Percentiles rank a stretch among this genome's conserved stretches.
Conservation (phyloP, 495 filamentous ascomycete genomes). For the Articulospora tetracladia region DNA sequence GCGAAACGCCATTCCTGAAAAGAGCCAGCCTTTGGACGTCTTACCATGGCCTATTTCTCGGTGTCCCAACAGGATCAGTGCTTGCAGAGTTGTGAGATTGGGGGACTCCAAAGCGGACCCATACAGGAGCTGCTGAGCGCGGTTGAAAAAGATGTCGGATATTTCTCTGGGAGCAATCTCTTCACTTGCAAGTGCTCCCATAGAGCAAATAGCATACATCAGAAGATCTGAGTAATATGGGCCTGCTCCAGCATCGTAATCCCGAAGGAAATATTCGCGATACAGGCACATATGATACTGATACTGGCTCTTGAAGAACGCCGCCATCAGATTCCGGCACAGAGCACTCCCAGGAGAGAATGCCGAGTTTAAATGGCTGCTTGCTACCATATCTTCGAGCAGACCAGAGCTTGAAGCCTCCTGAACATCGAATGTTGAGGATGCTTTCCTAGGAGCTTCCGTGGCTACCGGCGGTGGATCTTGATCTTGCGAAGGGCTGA, state of each 20-base stretch:
- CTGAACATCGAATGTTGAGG: background rate
- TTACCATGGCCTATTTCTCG: slow-evolving; percentile 30
- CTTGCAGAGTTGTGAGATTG: slow-evolving; percentile 31
- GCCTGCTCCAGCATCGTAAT: slow-evolving; percentile 27
- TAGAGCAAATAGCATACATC: slow-evolving; percentile 31
- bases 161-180: slow-evolving; percentile 25
- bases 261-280: slow-evolving; percentile 30
- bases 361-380: background rate
- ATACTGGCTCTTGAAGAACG: slow-evolving; percentile 30
- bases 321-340: slow-evolving; percentile 28
- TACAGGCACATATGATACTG: slow-evolving; percentile 32
- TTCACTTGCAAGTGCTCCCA: slow-evolving; percentile 27
- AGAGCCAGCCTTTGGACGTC: slow-evolving; percentile 32
- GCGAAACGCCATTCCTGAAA: slow-evolving; percentile 32
- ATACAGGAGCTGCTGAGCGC: slow-evolving; percentile 30
- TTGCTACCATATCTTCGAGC: background rate
- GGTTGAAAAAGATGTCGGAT: slow-evolving; percentile 29
- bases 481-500: slow-evolving; percentile 22
- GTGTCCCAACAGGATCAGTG: slow-evolving; percentile 29
- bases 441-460: background rate
- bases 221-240: slow-evolving; percentile 33
- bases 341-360: slow-evolving; percentile 22
- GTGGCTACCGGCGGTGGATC: background rate
- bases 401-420: background rate
- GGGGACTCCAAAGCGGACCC: slow-evolving; percentile 28